Evolutionary conservation across 2,329 filamentous ascomycete species (phyloP).

Genomic region (Amauroascus verrucosus): DNA sequence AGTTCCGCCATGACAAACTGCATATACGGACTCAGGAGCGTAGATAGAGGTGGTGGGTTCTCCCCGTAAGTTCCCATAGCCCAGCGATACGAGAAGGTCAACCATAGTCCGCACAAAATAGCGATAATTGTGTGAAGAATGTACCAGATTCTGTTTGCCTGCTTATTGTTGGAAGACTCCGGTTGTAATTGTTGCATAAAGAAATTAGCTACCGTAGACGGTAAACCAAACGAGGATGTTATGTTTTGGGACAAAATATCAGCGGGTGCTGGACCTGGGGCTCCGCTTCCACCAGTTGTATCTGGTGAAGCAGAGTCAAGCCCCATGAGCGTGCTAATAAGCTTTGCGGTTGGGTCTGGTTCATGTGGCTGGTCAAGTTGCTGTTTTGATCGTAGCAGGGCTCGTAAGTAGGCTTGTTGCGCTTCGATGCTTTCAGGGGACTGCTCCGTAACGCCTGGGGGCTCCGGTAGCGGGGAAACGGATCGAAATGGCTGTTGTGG

Average conservation of each 20-base stretch:
- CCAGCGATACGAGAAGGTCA: slow-evolving; percentile 29
- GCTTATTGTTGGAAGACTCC: slow-evolving; percentile 30
- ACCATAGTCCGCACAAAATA: slow-evolving; percentile 46
- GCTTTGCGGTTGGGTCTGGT: slow-evolving; percentile 29
- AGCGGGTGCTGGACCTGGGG: slow-evolving; percentile 13
- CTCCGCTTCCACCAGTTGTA: slow-evolving; percentile 16
- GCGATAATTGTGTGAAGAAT: slow-evolving; percentile 50
- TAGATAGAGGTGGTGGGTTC: slow-evolving; percentile 35
- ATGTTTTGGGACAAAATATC: slow-evolving; percentile 24
- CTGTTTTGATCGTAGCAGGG: slow-evolving; percentile 30
- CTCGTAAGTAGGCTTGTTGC: slow-evolving; percentile 36
- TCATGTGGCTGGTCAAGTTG: slow-evolving; percentile 18
- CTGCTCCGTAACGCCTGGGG: slow-evolving; percentile 21
- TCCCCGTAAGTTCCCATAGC: slow-evolving; percentile 23
- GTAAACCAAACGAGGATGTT: slow-evolving; percentile 36
- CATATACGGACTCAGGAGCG: slow-evolving; percentile 36
- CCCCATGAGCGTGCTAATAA: slow-evolving; percentile 29
- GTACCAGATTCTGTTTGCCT: slow-evolving; percentile 41
- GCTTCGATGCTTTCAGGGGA: slow-evolving; percentile 28
- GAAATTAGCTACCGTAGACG: slow-evolving; percentile 32
- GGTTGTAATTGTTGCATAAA: slow-evolving; percentile 29
- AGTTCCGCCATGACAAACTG: slow-evolving; percentile 41
- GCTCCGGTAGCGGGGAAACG: slow-evolving; percentile 8
- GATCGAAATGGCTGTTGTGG: slow-evolving; percentile 16
- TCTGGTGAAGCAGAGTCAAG: slow-evolving; percentile 16